Evolutionary conservation across 805 yeast genomes (phyloP), one percentile per base, ranked within the genome.

Genomic region (Wickerhamomyces hampshirensis): DNA sequence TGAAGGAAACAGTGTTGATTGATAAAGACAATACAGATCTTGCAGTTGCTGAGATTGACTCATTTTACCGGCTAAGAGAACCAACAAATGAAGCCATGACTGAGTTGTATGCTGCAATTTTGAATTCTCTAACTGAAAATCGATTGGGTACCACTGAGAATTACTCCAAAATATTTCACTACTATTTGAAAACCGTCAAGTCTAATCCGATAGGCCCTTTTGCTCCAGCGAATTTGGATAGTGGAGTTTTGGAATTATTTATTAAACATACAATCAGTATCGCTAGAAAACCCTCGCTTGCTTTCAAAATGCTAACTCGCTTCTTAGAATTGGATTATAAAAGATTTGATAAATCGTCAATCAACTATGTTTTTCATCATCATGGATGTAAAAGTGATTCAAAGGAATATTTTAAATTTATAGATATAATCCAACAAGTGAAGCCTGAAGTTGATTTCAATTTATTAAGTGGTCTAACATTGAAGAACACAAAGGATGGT

Each of bases 11-110:
- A 4, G 34, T 24, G 6, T 30, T 33, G 0, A 13, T 30, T 7
- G 14, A 33, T 1, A 28, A 26, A 0, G 29, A 36, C 8, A n/a
- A 30, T 6, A 15, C 14, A 15, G 23, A 33, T 12, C 19, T 34
- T 5, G 34, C 40, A 14, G 30, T 29, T 10, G 45, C 45, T 3
- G 30, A 39, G n/a, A 24, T 41, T 17, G 44, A 46, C 14, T 12
- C 23, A 5, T 46, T 38, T 30, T 40, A 41, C 18, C 17, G 34
- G 12, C 23, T 37, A 5, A 23, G n/a, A 1, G 26, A 28, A 8
- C 55, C 52, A 3, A 16, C 54, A 1, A 21, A 35, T 9, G 31
- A 35, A 7, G 34, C 41, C 11, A 15, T 52, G 4, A 42, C 51
- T 2, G 46, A 44, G 29, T 29, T 51, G 4, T 52, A 52, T 33